These are phyloP conservation scores for Paecilomyces variotii DNA, from an alignment of 2,329 filamentous ascomycete species.

Conservation along the genomic window DNA sequence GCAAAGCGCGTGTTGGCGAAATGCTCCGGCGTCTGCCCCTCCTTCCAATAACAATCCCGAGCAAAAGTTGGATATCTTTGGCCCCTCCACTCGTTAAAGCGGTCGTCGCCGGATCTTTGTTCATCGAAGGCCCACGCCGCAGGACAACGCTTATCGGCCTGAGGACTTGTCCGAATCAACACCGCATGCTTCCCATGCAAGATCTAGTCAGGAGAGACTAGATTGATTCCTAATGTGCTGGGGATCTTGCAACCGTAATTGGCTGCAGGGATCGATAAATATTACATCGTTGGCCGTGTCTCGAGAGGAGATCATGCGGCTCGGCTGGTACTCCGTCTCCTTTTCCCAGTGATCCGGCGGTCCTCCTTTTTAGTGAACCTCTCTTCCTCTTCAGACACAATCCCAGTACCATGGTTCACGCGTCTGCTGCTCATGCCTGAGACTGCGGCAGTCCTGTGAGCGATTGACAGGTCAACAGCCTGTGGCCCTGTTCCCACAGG, in stretches of 20 bases:
- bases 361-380: neutral
- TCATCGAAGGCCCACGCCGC: neutral
- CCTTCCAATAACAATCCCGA: neutral
- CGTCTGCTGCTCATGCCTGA: neutral
- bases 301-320: neutral
- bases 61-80: neutral
- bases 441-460: neutral
- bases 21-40: neutral
- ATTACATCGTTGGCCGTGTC: neutral
- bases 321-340: neutral
- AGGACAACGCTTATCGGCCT: neutral
- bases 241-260: neutral
- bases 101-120: neutral
- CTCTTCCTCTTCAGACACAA: neutral
- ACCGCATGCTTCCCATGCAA: neutral
- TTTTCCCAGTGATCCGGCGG: neutral
- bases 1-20: neutral
- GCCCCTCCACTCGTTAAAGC: neutral
- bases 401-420: neutral
- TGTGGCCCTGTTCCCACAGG: neutral
- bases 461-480: neutral
- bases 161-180: neutral
- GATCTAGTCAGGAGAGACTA: neutral
- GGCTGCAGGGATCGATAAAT: neutral
- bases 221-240: neutral